These are phyloP conservation scores for Tetrapyrgos nigripes DNA, from an alignment of 1,284 basidiomycete species.

Conservation along the genomic window DNA sequence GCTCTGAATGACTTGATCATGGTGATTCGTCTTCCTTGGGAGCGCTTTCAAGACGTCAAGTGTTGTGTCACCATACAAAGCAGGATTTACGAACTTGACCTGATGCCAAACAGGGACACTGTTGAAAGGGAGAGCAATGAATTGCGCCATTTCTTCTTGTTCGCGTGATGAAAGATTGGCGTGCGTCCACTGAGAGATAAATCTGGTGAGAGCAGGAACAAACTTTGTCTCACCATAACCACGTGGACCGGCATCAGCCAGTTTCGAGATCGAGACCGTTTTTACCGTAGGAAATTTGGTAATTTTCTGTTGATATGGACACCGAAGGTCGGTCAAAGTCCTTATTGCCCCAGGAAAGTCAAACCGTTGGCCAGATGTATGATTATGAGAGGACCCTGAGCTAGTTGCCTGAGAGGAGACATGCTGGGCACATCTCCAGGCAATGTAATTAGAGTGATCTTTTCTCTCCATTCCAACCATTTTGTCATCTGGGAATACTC, in stretches of 20 bases:
- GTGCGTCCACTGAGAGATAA: neutral
- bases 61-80: neutral
- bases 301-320: neutral
- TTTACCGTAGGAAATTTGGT: slow-evolving; percentile 1
- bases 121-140: neutral
- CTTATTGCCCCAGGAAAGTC: slow-evolving; percentile 3
- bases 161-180: neutral
- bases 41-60: neutral
- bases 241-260: neutral
- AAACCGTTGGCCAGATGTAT: neutral
- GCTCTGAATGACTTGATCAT: neutral
- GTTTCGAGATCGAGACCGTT: neutral
- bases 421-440: too few relatives aligned
- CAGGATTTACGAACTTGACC: neutral
- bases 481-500: too few relatives aligned
- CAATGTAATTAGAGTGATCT: too few relatives aligned
- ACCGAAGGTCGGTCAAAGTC: neutral
- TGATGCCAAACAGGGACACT: neutral
- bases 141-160: neutral
- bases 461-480: too few relatives aligned
- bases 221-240: neutral
- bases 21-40: neutral
- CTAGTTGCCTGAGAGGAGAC: too few relatives aligned
- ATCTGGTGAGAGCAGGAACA: neutral
- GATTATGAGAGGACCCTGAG: too few relatives aligned